These are phyloP conservation scores for Endotrypanum monterogeii DNA, from an alignment of 208 protist species.

Conservation along the genomic window DNA sequence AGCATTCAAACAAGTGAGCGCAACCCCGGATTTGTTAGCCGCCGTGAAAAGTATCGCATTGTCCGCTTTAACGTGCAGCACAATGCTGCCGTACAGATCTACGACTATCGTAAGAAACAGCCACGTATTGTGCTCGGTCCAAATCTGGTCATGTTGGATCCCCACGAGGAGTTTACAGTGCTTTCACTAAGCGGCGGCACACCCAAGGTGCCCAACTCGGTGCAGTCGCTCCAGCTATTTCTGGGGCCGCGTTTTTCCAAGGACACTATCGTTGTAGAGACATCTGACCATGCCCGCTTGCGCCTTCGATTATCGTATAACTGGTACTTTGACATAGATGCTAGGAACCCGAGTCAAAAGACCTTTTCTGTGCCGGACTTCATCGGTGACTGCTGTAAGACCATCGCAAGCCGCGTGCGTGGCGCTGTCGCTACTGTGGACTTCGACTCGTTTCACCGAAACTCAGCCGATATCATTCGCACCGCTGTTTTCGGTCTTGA, in stretches of 20 bases:
- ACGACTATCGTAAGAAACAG: constrained; percentile 91
- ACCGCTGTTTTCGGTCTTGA: constrained; percentile 93
- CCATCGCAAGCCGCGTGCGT: constrained; percentile 95
- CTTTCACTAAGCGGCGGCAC: constrained; percentile 93
- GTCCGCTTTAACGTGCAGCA: constrained; percentile 96
- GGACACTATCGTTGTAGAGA: constrained; percentile 96
- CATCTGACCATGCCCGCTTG: constrained; percentile 95
- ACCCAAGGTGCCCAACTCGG: constrained; percentile 92
- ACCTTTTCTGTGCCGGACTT: constrained; percentile 95
- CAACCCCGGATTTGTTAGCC: constrained; percentile 32
- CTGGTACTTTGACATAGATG: constrained; percentile 94
- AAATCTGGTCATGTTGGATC: constrained; percentile 93
- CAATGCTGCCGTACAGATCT: constrained; percentile 97
- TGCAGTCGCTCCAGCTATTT: constrained; percentile 93
- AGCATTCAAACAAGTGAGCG: constrained; percentile 37
- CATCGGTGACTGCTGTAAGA: constrained; percentile 97
- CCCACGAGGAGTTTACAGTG: constrained; percentile 97
- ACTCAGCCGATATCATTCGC: constrained; percentile 95
- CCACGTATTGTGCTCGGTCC: constrained; percentile 94
- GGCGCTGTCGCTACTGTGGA: constrained; percentile 91
- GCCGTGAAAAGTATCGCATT: constrained; percentile 72
- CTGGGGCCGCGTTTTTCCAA: constrained; percentile 95
- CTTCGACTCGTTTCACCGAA: constrained; percentile 97
- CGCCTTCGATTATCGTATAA: constrained; percentile 96
- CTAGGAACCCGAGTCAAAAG: constrained; percentile 37